Base-by-base conservation (phyloP, 2,329 filamentous ascomycete species). In the Diplodia scrobiculata region DNA sequence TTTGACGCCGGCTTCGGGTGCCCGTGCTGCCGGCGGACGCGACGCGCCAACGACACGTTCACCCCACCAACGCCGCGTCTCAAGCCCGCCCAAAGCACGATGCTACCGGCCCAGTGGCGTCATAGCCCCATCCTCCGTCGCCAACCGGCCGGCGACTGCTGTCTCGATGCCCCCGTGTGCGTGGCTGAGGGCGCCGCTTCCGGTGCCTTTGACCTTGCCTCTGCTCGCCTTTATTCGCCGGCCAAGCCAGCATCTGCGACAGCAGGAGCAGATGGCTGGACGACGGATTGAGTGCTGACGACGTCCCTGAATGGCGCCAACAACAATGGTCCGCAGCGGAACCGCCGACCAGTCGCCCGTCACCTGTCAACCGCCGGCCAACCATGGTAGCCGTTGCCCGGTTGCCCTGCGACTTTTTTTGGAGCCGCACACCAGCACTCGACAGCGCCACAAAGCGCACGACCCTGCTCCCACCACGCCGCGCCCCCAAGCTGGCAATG, bases 361-460 rank as follows among this genome's bases (percentile, higher is more conserved):
- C 58, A 25, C 17, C 41, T 47, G 17, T 29, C 34, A 36, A 36
- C 34, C 7, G 3, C 2, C 55, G 25, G 38, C 55, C 53, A 58
- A 58, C 34, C 53, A 58, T 13, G 19, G 17, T 11, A 25, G 47
- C 17, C n/a, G 19, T 21, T 6, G 34, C 19, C 29, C 34, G 3
- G 53, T 2, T 27, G 55, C 38, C 38, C 55, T 19, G 55, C 32
- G n/a, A 2, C 11, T 3, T 29, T 59, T 47, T 29, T 47, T 47
- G 58, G 58, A 62, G 58, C 58, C 58, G 58, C 58, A 62, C 41
- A 34, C n/a, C 58, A 9, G 34, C 11, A 2, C 14, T 54, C 29
- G 52, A 10, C 52, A 25, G 38, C 55, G 25, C 55, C 55, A n/a
- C 41, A 36, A 45, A 36, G n/a, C 36, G 53, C 51, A n/a, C 51